Percentiles rank a stretch among this genome's conserved stretches.
These are phyloP conservation scores for Choiromyces venosus DNA, from an alignment of 495 filamentous ascomycete genomes.

Conservation along the genomic window DNA sequence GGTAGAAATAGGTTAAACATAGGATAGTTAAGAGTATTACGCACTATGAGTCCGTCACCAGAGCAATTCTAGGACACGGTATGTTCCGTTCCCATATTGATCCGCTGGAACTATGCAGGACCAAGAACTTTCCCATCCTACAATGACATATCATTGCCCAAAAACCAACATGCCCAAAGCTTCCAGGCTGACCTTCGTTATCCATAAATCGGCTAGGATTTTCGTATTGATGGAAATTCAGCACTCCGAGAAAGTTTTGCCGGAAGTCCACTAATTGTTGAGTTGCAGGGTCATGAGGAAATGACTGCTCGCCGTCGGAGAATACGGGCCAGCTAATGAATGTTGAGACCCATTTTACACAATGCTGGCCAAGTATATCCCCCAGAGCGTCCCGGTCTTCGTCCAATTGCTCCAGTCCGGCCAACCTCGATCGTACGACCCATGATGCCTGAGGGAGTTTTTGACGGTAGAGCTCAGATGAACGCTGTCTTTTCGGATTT, in stretches of 20 bases:
- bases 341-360: conserved; percentile 22
- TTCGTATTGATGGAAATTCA: conserved; percentile 27
- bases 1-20: not conserved
- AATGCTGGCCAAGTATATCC: conserved; percentile 23
- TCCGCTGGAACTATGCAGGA: conserved; percentile 19
- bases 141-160: conserved; percentile 35
- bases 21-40: not conserved
- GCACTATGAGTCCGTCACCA: conserved; percentile 23
- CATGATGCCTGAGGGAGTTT: not conserved
- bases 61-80: conserved; percentile 21
- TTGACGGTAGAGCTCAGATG: not conserved
- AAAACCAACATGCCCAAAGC: conserved; percentile 2
- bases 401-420: not conserved
- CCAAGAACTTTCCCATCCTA: conserved; percentile 17
- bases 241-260: conserved; percentile 23
- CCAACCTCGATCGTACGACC: not conserved
- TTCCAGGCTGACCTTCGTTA: not conserved
- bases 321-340: conserved; percentile 11
- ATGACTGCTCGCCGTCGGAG: not conserved
- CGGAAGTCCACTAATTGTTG: conserved; percentile 7
- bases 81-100: conserved; percentile 24
- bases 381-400: conserved; percentile 4
- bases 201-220: not conserved
- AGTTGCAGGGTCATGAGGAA: not conserved
- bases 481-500: conserved; percentile 12